Evolutionary conservation across 768 basidiomycete species (phyloP), one percentile per base, ranked within the genome.

Genomic region (Scleroderma citrinum): DNA sequence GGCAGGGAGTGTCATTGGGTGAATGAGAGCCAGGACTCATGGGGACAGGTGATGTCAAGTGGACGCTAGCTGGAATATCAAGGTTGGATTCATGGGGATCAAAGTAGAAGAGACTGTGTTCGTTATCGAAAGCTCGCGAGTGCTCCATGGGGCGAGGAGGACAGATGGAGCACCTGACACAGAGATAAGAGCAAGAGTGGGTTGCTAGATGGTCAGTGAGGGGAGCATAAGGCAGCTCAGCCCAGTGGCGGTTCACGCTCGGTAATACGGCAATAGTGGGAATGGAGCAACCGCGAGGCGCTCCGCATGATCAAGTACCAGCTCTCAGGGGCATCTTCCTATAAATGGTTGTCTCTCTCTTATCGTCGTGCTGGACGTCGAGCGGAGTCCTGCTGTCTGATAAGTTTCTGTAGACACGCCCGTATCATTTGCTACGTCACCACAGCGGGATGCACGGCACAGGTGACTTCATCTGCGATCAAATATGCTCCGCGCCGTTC

Each of bases 71-170:
- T 35, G 34, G 12, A n/a, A 6, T 13, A 8, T 38, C 36, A 24
- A 47, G 58, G 16, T n/a, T 20, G 30, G 19, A 44, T 57, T 79
- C 74, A 68, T 67, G 74, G 46, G 72, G 61, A 58, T 77, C 77
- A 57, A 78, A 77, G 48, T 72, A 69, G 60, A 78, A 77, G 60
- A 81, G 56, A 39, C 70, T 58, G 54, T 74, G 72, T 47, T 75
- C 71, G 72, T 76, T 76, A 78, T 82, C 77, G 75, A 75, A 73
- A 64, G 56, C 62, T 57, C 53, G 52, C 48, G 57, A 59, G 51
- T 64, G 65, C 67, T 69, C 67, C 73, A 75, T 76, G 67, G 54
- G 36, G 56, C 38, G 47, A 60, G 58, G 48, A 8, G 45, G n/a
- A 56, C 60, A 30, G 47, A 60, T 56, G 10, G 38, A 60, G 58